phyloP scores from a whole-genome alignment of 331 rosid genomes.

The Prunus yedoensis region DNA sequence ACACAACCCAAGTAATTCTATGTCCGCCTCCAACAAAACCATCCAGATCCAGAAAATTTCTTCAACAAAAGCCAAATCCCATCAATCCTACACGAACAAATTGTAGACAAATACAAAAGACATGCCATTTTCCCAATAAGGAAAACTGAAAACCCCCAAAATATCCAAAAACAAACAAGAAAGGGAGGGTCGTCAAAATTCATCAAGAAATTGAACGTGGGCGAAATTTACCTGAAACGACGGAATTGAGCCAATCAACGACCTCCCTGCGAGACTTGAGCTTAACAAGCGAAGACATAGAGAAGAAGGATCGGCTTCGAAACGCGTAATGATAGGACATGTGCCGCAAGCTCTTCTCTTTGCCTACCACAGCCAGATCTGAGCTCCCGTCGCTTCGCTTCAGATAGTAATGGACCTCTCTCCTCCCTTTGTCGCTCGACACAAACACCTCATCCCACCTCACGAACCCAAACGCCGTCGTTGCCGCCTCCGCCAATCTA shows the following conservation, averaged over 20 bases:
- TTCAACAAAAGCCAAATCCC: neutral
- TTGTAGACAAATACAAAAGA: neutral
- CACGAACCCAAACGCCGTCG: constrained; percentile 42
- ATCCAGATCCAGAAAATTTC: neutral
- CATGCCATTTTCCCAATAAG: neutral
- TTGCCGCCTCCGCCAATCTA: constrained; percentile 33
- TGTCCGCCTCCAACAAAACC: neutral
- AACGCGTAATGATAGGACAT: constrained; percentile 65
- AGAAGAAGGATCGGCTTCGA: constrained; percentile 24
- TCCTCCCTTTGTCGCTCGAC: constrained; percentile 55
- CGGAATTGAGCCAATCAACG: constrained; percentile 65
- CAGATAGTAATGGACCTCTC: constrained; percentile 69
- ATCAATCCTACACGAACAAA: neutral
- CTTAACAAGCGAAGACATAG: constrained; percentile 30
- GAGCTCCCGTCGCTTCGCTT: constrained; percentile 50
- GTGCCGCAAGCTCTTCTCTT: constrained; percentile 70
- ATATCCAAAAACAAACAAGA: neutral
- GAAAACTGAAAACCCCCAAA: neutral
- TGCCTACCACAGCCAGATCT: constrained; percentile 82
- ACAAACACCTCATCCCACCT: constrained; percentile 72
- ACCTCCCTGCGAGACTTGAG: constrained; percentile 80
- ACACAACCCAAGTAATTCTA: neutral
- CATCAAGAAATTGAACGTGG: neutral
- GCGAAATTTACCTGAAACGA: constrained; percentile 52
- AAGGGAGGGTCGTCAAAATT: neutral